Evolutionary conservation across 768 basidiomycete genomes (phyloP).

Genomic region (Leccinum incarnatum): DNA sequence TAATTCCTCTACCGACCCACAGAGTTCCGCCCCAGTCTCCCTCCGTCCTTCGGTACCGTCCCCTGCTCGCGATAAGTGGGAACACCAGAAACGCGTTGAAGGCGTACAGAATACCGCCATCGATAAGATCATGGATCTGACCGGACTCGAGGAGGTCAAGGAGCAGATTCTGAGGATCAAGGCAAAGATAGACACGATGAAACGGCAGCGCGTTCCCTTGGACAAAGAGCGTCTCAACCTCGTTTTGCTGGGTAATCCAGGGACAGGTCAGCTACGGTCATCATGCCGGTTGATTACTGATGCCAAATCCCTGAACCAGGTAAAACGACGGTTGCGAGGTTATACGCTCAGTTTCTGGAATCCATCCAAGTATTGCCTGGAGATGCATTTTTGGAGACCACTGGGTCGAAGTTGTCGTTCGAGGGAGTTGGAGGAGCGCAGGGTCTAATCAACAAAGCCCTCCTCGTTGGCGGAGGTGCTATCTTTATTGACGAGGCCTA

Average conservation of each 20-base stretch:
- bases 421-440: constrained; percentile 46
- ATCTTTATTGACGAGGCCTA: constrained; percentile 76
- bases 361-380: constrained; percentile 55
- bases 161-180: constrained; percentile 53
- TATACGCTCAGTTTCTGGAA: constrained; percentile 60
- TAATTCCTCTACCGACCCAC: background rate
- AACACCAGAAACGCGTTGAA: constrained; percentile 43
- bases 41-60: constrained; percentile 10
- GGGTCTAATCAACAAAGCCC: constrained; percentile 39
- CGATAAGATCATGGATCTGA: constrained; percentile 57
- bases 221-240: constrained; percentile 59
- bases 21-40: background rate
- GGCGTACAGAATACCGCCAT: constrained; percentile 50
- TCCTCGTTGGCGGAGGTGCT: constrained; percentile 56
- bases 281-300: background rate
- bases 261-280: constrained; percentile 67
- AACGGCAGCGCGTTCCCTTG: constrained; percentile 48
- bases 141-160: constrained; percentile 65
- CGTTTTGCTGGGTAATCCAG: constrained; percentile 65
- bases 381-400: constrained; percentile 55
- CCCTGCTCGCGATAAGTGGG: constrained; percentile 16
- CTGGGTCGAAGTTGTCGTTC: constrained; percentile 55
- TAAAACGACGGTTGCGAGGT: constrained; percentile 39
- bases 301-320: background rate
- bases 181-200: constrained; percentile 45